phyloP scores from a whole-genome alignment of 495 filamentous ascomycete species.

The Penicillium crystallinum region DNA sequence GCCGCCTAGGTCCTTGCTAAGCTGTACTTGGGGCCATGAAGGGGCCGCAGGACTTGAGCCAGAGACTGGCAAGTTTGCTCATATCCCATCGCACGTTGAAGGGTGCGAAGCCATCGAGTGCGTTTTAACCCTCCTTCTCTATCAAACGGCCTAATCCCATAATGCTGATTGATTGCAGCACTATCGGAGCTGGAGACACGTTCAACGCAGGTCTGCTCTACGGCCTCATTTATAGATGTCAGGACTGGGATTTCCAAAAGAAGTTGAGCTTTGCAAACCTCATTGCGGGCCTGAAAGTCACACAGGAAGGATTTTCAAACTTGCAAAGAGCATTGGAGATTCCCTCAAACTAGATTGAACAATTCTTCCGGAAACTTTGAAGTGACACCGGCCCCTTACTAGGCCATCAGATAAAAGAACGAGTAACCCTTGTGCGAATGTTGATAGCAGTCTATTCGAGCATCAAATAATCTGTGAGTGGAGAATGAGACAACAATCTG shows the following conservation, averaged over 20 bases:
- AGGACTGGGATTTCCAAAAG: constrained; percentile 46
- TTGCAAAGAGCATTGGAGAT: constrained; percentile 32
- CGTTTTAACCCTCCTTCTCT: constrained; percentile 26
- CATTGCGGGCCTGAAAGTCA: constrained; percentile 63
- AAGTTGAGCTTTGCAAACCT: constrained; percentile 60
- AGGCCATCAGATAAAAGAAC: no score
- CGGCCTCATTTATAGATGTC: constrained; percentile 45
- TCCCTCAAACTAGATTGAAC: background rate
- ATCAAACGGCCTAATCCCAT: no score
- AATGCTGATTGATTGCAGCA: constrained; percentile 37
- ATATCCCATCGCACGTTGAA: constrained; percentile 42
- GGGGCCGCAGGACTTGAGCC: constrained; percentile 51
- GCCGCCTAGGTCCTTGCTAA: constrained; percentile 46
- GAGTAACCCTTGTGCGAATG: no score
- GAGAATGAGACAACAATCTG: no score
- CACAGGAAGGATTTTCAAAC: constrained; percentile 59
- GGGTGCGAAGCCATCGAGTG: constrained; percentile 56
- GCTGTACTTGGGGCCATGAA: constrained; percentile 64
- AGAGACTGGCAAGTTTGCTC: constrained; percentile 29
- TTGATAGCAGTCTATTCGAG: no score
- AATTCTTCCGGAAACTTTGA: no score
- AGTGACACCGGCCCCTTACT: no score
- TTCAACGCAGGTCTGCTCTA: constrained; percentile 70
- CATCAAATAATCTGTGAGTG: no score
- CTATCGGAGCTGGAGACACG: constrained; percentile 69